phyloP scores from a whole-genome alignment of 2,329 filamentous ascomycete species.

The Sclerotinia trifoliorum region DNA sequence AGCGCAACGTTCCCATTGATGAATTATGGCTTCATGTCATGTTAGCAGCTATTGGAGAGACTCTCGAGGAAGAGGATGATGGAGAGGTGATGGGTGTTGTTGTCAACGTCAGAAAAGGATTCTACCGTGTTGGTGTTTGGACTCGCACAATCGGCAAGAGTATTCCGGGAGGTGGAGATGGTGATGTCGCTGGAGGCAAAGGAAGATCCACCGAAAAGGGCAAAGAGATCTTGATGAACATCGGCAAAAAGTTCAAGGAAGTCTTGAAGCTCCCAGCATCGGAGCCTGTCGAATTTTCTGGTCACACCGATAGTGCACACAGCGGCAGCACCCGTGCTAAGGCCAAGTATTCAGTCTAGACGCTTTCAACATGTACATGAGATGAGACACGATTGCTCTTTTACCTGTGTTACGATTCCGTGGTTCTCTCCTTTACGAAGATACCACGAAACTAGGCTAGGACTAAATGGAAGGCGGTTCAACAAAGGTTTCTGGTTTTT shows the following conservation, averaged over 20 bases:
- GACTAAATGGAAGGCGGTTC: conserved; percentile 21
- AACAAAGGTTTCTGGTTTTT: conserved; percentile 27
- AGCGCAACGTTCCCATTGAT: conserved; percentile 87
- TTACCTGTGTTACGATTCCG: conserved; percentile 14
- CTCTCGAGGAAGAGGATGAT: conserved; percentile 93
- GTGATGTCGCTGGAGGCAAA: conserved; percentile 72
- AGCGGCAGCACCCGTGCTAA: conserved; percentile 92
- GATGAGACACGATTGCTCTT: conserved; percentile 19
- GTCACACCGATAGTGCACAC: conserved; percentile 91
- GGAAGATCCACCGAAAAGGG: conserved; percentile 78
- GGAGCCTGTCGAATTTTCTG: conserved; percentile 90
- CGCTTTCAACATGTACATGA: neutral
- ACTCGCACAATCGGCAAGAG: conserved; percentile 89
- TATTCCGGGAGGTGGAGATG: conserved; percentile 72
- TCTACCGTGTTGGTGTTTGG: conserved; percentile 97
- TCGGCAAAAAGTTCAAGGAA: conserved; percentile 91
- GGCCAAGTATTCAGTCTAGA: conserved; percentile 84
- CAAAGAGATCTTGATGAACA: conserved; percentile 77
- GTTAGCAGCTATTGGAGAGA: conserved; percentile 95
- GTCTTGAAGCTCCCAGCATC: conserved; percentile 74
- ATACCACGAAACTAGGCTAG: conserved; percentile 14
- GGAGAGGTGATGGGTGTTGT: conserved; percentile 99
- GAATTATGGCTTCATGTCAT: conserved; percentile 96
- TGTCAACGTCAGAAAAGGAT: conserved; percentile 96
- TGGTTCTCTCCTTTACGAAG: conserved; percentile 1